Evolutionary conservation across 352 stramenopile genomes (phyloP).

Genomic region (Pythium apleroticum): DNA sequence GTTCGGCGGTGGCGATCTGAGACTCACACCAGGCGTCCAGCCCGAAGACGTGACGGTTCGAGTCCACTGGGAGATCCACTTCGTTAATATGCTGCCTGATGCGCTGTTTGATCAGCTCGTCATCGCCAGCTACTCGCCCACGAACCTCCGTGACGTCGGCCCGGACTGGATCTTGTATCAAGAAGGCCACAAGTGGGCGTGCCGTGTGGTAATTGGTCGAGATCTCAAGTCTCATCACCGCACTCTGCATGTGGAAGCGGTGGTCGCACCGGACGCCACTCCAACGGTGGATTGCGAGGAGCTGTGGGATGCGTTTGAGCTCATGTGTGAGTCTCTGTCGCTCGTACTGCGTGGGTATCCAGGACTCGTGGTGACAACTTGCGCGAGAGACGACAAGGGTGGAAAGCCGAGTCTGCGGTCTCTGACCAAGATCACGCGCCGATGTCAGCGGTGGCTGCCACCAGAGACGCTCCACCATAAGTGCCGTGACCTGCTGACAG

Average conservation of each 20-base stretch:
- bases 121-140: constrained; percentile 17
- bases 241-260: neutral
- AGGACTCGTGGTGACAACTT: neutral
- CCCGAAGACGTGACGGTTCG: neutral
- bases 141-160: neutral
- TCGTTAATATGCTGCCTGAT: constrained; percentile 15
- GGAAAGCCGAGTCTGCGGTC: neutral
- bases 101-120: constrained; percentile 29
- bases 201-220: neutral
- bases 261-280: neutral
- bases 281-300: neutral
- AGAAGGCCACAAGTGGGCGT: neutral
- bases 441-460: neutral
- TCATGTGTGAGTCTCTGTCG: neutral
- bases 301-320: constrained; percentile 2
- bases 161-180: constrained; percentile 8
- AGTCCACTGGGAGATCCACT: constrained; percentile 25
- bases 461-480: neutral
- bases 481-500: neutral
- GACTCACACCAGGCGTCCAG: neutral
- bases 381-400: neutral
- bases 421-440: neutral
- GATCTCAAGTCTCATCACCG: neutral
- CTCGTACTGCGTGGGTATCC: neutral
- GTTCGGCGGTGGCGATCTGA: neutral